Conservation (phyloP, 352 stramenopile species). For the Globisporangium cystogenes region DNA sequence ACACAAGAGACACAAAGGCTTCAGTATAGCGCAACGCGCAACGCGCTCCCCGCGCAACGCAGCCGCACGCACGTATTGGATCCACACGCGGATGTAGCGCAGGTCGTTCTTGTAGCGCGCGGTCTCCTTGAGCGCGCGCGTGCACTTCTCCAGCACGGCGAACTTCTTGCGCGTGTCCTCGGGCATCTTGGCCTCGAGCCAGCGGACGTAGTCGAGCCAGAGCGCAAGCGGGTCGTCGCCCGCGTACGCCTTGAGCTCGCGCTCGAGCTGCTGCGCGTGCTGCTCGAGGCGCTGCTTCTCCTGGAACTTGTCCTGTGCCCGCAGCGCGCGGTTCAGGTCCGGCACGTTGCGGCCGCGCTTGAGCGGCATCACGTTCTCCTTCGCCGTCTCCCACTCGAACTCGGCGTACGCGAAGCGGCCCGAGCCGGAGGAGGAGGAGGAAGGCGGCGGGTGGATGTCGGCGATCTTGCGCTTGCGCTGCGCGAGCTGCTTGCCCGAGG, state of each 20-base stretch:
- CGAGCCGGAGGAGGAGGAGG: background rate
- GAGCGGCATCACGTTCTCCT: slow-evolving; percentile 87
- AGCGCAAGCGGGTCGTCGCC: slow-evolving; percentile 61
- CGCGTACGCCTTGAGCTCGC: slow-evolving; percentile 34
- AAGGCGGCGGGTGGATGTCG: slow-evolving; percentile 3
- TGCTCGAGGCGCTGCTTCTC: slow-evolving; percentile 50
- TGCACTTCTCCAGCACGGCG: slow-evolving; percentile 64
- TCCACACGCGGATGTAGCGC: slow-evolving; percentile 80
- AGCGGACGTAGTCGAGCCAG: slow-evolving; percentile 75
- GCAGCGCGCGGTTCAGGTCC: slow-evolving; percentile 72
- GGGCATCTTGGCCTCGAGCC: slow-evolving; percentile 76
- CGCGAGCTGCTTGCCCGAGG: slow-evolving; percentile 3
- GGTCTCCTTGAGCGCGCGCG: slow-evolving; percentile 57
- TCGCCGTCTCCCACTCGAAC: slow-evolving; percentile 83
- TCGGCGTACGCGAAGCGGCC: slow-evolving; percentile 13
- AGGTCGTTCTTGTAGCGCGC: slow-evolving; percentile 70
- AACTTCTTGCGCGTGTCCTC: slow-evolving; percentile 84
- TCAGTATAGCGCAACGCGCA: too few relatives aligned
- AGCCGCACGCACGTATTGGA: slow-evolving; percentile 74
- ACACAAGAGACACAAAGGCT: too few relatives aligned
- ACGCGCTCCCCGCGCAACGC: background rate
- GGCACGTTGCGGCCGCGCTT: slow-evolving; percentile 72
- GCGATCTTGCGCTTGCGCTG: slow-evolving; percentile 32
- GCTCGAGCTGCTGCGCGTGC: slow-evolving; percentile 45
- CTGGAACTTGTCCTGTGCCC: slow-evolving; percentile 56